A percentile compares a stretch with the other conserved stretches of the same genome.
phyloP scores from a whole-genome alignment of 805 yeast genomes.

The Cyberlindnera nakhonratchasimensis region DNA sequence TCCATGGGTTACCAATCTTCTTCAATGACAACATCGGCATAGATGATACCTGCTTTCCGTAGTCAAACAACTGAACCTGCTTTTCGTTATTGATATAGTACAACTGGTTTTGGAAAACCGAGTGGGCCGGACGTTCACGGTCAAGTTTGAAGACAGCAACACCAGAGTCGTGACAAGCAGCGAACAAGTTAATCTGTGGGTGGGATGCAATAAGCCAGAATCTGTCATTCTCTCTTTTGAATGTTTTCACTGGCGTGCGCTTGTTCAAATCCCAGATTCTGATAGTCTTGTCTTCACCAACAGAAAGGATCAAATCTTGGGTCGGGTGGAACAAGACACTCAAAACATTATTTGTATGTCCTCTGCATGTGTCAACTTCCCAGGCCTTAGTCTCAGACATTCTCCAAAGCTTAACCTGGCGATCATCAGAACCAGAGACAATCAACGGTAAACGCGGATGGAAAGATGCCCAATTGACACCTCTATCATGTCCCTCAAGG shows the following conservation, averaged over 20 bases:
- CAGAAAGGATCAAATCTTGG: slow-evolving; percentile 88
- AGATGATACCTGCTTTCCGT: slow-evolving; percentile 56
- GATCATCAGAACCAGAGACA: slow-evolving; percentile 94
- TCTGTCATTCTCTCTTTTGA: slow-evolving; percentile 89
- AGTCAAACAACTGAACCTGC: slow-evolving; percentile 80
- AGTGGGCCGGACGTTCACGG: slow-evolving; percentile 94
- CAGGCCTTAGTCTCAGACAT: slow-evolving; percentile 97
- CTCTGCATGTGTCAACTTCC: slow-evolving; percentile 98
- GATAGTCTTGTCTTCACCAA: slow-evolving; percentile 92
- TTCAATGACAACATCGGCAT: slow-evolving; percentile 81
- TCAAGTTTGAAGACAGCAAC: slow-evolving; percentile 96
- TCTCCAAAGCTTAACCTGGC: slow-evolving; percentile 94
- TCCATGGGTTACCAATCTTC: slow-evolving; percentile 82
- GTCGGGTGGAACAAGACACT: slow-evolving; percentile 90
- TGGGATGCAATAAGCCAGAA: slow-evolving; percentile 92
- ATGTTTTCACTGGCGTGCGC: slow-evolving; percentile 89
- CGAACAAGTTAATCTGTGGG: slow-evolving; percentile 87
- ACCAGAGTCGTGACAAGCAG: slow-evolving; percentile 95
- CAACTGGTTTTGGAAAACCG: slow-evolving; percentile 67
- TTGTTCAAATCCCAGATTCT: slow-evolving; percentile 96
- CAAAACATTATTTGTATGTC: slow-evolving; percentile 92
- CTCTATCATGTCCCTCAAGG: slow-evolving; percentile 96
- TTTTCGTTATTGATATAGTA: slow-evolving; percentile 78
- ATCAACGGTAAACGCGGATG: slow-evolving; percentile 95
- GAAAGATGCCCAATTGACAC: slow-evolving; percentile 98